Evolutionary conservation across 2,329 filamentous ascomycete species (phyloP).

Genomic region (Ceratocystis eucalypticola): DNA sequence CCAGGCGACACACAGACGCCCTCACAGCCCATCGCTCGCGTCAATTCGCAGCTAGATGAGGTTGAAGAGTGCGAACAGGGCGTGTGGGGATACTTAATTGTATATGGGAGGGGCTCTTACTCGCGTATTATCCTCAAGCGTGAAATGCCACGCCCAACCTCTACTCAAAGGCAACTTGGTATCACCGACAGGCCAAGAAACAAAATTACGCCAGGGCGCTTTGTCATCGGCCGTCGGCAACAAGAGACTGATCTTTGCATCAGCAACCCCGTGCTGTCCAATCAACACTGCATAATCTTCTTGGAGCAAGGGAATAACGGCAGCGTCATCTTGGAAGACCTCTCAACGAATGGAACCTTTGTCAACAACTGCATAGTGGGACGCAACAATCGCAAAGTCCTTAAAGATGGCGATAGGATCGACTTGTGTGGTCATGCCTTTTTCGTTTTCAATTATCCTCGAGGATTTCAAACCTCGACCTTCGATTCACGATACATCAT

Average conservation of each 20-base stretch:
- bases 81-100: slow-evolving; percentile 91
- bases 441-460: slow-evolving; percentile 83
- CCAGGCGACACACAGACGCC: slow-evolving; percentile 14
- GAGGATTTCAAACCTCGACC: slow-evolving; percentile 46
- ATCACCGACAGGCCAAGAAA: slow-evolving; percentile 30
- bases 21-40: slow-evolving; percentile 25
- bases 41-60: slow-evolving; percentile 44
- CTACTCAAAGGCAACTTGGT: slow-evolving; percentile 22
- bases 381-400: slow-evolving; percentile 77
- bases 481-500: slow-evolving; percentile 82
- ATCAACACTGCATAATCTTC: slow-evolving; percentile 64
- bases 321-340: slow-evolving; percentile 66
- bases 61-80: slow-evolving; percentile 72
- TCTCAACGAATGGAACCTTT: slow-evolving; percentile 93
- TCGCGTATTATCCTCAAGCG: slow-evolving; percentile 58
- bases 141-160: slow-evolving; percentile 47
- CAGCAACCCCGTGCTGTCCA: slow-evolving; percentile 51
- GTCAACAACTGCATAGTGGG: slow-evolving; percentile 86
- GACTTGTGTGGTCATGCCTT: slow-evolving; percentile 71
- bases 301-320: slow-evolving; percentile 44
- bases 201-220: slow-evolving; percentile 22
- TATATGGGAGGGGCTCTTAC: slow-evolving; percentile 55
- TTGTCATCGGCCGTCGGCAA: slow-evolving; percentile 15
- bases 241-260: slow-evolving; percentile 48
- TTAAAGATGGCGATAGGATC: slow-evolving; percentile 83